These are phyloP conservation scores for Cryptosporidium tyzzeri DNA, from an alignment of 169 alveolate genomes.

Conservation along the genomic window DNA sequence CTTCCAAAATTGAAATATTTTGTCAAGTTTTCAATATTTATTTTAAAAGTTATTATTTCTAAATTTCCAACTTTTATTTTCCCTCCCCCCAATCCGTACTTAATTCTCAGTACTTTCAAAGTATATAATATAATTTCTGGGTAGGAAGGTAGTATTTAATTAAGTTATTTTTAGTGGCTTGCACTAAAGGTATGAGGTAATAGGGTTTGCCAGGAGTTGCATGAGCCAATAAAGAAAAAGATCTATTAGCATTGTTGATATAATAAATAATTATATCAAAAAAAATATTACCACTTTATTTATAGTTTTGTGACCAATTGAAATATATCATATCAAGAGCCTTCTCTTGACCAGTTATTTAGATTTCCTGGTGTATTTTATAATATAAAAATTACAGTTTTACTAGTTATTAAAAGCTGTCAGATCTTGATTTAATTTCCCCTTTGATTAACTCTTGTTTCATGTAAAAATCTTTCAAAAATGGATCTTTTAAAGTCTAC, in stretches of 20 bases:
- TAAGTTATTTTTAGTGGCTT: not conserved
- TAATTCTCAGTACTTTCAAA: not conserved
- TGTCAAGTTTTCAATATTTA: not conserved
- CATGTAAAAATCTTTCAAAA: not conserved
- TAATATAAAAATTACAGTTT: no score
- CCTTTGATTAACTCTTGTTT: no score
- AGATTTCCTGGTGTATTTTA: not conserved
- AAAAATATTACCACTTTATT: no score
- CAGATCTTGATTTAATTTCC: not conserved
- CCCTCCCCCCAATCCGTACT: not conserved
- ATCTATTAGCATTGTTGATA: not conserved
- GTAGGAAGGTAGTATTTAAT: not conserved
- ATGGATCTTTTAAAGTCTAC: not conserved
- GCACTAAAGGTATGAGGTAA: not conserved
- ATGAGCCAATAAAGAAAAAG: not conserved
- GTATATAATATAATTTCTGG: not conserved
- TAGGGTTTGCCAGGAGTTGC: not conserved
- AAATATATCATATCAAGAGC: not conserved
- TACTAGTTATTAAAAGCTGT: no score
- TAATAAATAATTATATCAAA: not conserved
- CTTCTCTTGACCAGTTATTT: not conserved
- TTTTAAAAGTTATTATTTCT: no score
- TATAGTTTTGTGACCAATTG: not conserved
- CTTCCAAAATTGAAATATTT: not conserved
- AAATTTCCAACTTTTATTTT: not conserved